A percentile compares a stretch with the other conserved stretches of the same genome.
These are phyloP conservation scores for Tritrichomonas foetus DNA, from an alignment of 208 protist genomes.

Conservation along the genomic window DNA sequence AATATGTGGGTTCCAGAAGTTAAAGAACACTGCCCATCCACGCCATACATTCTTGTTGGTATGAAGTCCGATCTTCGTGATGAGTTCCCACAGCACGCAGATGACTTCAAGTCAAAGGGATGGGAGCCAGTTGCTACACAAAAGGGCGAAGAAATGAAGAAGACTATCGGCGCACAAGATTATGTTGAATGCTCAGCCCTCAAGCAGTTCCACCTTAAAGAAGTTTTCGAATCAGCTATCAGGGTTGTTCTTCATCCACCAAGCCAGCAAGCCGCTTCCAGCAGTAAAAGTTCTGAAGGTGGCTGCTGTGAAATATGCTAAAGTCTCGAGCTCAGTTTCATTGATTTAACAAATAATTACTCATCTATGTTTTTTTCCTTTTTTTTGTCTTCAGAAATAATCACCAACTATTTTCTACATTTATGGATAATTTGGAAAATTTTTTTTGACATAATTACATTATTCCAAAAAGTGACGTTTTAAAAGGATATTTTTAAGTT, in stretches of 20 bases:
- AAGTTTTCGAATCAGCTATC: not conserved
- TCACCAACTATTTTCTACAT: too few relatives aligned
- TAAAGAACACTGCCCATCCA: not conserved
- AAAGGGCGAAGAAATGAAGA: slow-evolving; percentile 2
- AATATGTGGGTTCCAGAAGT: slow-evolving; percentile 17
- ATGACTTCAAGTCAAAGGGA: not conserved
- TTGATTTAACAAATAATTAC: too few relatives aligned
- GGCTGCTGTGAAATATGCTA: not conserved
- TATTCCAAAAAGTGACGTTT: too few relatives aligned
- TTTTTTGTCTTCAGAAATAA: too few relatives aligned
- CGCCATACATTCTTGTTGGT: slow-evolving; percentile 19
- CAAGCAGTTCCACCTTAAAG: not conserved
- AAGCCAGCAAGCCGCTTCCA: not conserved
- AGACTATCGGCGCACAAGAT: not conserved
- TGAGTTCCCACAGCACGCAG: not conserved
- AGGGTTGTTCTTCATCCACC: slow-evolving; percentile 2
- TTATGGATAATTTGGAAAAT: too few relatives aligned
- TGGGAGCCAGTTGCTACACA: not conserved
- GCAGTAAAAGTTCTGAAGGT: not conserved
- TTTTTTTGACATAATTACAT: too few relatives aligned
- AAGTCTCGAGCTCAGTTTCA: too few relatives aligned
- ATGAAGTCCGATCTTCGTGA: slow-evolving; percentile 21
- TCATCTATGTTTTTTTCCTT: too few relatives aligned
- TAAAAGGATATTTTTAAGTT: too few relatives aligned
- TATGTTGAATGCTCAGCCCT: slow-evolving; percentile 9